phyloP scores from a whole-genome alignment of 257 asterid genomes.

The Solanum corneliomulleri region DNA sequence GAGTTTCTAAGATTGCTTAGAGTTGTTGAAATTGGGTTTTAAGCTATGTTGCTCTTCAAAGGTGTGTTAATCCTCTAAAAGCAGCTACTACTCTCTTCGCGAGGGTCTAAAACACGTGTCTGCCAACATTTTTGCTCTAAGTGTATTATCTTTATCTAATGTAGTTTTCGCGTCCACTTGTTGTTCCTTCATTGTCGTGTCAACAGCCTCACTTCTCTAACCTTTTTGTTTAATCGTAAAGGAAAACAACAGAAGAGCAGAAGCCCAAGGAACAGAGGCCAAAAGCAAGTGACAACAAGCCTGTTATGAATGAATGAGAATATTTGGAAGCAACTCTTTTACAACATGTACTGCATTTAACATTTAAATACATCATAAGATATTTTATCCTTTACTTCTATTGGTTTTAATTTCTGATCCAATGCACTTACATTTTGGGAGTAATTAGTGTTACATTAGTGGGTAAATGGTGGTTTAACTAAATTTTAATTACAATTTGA shows the following conservation, averaged over 20 bases:
- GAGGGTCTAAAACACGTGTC: neutral
- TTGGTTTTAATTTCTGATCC: neutral
- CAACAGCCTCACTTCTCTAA: neutral
- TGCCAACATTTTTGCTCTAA: neutral
- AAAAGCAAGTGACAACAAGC: slow-evolving; percentile 88
- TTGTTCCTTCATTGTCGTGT: neutral
- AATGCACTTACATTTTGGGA: neutral
- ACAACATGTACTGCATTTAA: neutral
- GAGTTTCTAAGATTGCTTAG: neutral
- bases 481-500: neutral
- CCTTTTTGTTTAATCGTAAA: slow-evolving; percentile 1
- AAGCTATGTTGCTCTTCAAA: neutral
- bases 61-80: neutral
- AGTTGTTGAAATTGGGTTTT: neutral
- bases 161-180: neutral
- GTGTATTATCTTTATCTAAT: neutral
- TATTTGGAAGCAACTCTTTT: neutral
- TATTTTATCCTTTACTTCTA: neutral
- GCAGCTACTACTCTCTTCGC: neutral
- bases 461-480: neutral
- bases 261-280: slow-evolving; percentile 92
- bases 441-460: neutral
- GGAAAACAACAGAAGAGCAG: slow-evolving; percentile 90
- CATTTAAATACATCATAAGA: neutral
- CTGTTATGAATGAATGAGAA: slow-evolving; percentile 74